A percentile compares a stretch with the other conserved stretches of the same genome.
phyloP scores from a whole-genome alignment of 768 basidiomycete species.

The Tremella fuciformis region DNA sequence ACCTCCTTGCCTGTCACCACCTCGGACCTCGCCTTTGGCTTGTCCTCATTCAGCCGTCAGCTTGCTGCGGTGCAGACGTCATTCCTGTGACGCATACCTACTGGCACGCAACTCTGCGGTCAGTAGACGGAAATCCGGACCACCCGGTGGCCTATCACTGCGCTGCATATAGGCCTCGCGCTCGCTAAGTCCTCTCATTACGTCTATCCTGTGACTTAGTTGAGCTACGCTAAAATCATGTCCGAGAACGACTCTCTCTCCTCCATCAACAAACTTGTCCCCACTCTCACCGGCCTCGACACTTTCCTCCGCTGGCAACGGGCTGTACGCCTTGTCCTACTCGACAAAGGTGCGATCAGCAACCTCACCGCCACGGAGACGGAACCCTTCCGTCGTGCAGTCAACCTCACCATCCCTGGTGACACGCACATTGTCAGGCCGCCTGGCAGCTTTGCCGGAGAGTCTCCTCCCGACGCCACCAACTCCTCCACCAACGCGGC shows the following conservation, averaged over 20 bases:
- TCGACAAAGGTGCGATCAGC: neutral
- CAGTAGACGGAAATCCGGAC: slow-evolving; percentile 1
- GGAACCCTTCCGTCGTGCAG: neutral
- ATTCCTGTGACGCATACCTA: neutral
- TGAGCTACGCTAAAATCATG: neutral
- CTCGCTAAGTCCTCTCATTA: neutral
- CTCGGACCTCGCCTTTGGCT: too few species aligned
- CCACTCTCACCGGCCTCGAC: neutral
- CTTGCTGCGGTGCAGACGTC: slow-evolving; percentile 1
- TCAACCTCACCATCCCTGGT: neutral
- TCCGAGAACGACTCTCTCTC: neutral
- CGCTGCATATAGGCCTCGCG: neutral
- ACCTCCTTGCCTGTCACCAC: too few species aligned
- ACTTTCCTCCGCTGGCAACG: neutral
- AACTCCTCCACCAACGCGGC: neutral
- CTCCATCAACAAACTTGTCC: slow-evolving; percentile 1
- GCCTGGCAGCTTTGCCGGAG: neutral
- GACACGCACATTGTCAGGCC: neutral
- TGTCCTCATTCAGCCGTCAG: slow-evolving; percentile 1
- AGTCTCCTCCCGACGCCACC: neutral
- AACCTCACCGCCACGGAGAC: neutral
- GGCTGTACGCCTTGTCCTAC: neutral
- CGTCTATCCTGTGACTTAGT: neutral
- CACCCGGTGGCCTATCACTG: neutral
- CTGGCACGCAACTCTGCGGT: neutral